A percentile compares a stretch with the other conserved stretches of the same genome.
phyloP scores from a whole-genome alignment of 2,329 filamentous ascomycete genomes.

The Aspergillus fischeri region DNA sequence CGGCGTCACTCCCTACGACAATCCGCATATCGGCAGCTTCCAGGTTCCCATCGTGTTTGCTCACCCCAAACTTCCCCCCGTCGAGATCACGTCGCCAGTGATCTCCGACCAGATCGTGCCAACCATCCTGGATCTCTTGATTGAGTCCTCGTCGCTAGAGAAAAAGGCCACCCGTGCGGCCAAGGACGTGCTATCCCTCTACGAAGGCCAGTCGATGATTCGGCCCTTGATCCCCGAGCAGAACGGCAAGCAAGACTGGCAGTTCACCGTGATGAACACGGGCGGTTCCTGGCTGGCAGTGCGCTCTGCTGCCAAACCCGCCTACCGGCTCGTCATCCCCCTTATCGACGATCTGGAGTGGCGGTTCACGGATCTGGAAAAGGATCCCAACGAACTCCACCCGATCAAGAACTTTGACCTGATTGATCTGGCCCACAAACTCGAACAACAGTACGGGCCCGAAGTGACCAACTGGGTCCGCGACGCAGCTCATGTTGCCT shows the following conservation, averaged over 20 bases:
- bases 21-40: constrained; percentile 31
- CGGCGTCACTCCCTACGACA: constrained; percentile 30
- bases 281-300: constrained; percentile 30
- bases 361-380: constrained; percentile 27
- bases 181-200: constrained; percentile 25
- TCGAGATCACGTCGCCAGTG: constrained; percentile 25
- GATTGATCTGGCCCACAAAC: constrained; percentile 15
- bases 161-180: constrained; percentile 16
- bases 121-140: constrained; percentile 28
- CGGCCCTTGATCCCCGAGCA: constrained; percentile 20
- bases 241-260: constrained; percentile 26
- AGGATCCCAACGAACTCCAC: constrained; percentile 22
- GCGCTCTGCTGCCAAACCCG: constrained; percentile 25
- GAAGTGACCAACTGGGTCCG: constrained; percentile 20
- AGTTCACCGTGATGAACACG: constrained; percentile 34
- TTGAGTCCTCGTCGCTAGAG: constrained; percentile 28
- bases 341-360: constrained; percentile 30
- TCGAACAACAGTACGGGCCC: constrained; percentile 16
- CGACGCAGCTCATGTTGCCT: constrained; percentile 24
- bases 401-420: constrained; percentile 23
- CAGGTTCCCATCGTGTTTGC: constrained; percentile 32
- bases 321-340: constrained; percentile 28
- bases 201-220: constrained; percentile 33
- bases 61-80: constrained; percentile 27
- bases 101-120: constrained; percentile 30